Evolutionary conservation across 2,329 filamentous ascomycete genomes (phyloP).

Genomic region (Venturia asperata): DNA sequence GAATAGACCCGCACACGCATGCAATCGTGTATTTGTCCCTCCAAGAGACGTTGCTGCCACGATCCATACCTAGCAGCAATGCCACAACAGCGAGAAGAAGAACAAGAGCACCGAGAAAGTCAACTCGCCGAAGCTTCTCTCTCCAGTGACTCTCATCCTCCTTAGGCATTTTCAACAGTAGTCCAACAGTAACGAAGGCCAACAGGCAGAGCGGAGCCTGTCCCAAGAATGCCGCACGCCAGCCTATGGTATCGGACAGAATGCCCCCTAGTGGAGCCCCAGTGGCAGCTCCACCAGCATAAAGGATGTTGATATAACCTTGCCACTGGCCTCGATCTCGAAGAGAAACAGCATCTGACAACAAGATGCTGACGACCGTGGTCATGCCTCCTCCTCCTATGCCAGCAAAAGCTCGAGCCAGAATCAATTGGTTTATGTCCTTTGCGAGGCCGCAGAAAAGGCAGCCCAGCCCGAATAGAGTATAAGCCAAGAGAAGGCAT

Average conservation of each 20-base stretch:
- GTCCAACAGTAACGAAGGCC: slow-evolving; percentile 56
- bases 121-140: slow-evolving; percentile 59
- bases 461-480: slow-evolving; percentile 58
- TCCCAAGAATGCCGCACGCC: slow-evolving; percentile 68
- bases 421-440: slow-evolving; percentile 58
- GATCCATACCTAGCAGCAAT: slow-evolving; percentile 63
- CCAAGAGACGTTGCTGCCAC: slow-evolving; percentile 68
- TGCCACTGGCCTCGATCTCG: slow-evolving; percentile 67
- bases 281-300: slow-evolving; percentile 57
- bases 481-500: slow-evolving; percentile 57
- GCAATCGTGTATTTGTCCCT: slow-evolving; percentile 49
- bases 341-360: slow-evolving; percentile 64
- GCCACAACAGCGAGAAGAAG: slow-evolving; percentile 59
- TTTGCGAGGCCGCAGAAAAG: slow-evolving; percentile 56
- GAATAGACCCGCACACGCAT: slow-evolving; percentile 48
- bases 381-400: slow-evolving; percentile 68
- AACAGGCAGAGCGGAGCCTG: slow-evolving; percentile 63
- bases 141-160: slow-evolving; percentile 55
- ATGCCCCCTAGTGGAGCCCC: slow-evolving; percentile 66
- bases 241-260: slow-evolving; percentile 65
- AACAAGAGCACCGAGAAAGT: slow-evolving; percentile 63
- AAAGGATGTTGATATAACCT: slow-evolving; percentile 66
- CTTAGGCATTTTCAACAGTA: slow-evolving; percentile 56
- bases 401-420: slow-evolving; percentile 55
- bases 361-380: slow-evolving; percentile 59